A percentile compares a stretch with the other conserved stretches of the same genome.
Evolutionary conservation across 768 basidiomycete species (phyloP).

Genomic region (Calocera cornea): DNA sequence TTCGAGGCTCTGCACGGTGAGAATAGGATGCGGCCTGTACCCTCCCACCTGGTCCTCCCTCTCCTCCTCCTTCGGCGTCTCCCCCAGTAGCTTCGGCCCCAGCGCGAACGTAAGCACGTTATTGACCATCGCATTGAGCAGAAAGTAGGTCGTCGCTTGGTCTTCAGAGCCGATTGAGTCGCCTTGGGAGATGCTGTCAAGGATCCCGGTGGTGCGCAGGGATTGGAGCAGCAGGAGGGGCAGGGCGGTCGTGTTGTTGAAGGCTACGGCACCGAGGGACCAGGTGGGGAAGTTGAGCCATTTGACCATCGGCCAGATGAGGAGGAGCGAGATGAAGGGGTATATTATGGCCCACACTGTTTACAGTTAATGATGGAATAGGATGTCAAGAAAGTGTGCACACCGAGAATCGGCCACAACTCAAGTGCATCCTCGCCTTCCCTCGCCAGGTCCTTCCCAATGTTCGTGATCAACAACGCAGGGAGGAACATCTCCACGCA

Average conservation of each 20-base stretch:
- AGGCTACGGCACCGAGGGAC: background rate
- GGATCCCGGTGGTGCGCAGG: constrained; percentile 1
- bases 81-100: background rate
- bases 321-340: background rate
- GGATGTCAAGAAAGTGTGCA: background rate
- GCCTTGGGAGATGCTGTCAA: background rate
- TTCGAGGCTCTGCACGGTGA: background rate
- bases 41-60: background rate
- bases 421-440: background rate
- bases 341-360: background rate
- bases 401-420: background rate
- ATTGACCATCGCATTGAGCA: constrained; percentile 4
- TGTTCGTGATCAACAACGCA: background rate
- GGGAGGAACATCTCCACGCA: constrained; percentile 6
- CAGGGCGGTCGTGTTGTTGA: constrained; percentile 7
- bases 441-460: background rate
- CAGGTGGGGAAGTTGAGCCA: background rate
- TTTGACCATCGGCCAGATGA: background rate
- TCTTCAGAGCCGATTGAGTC: background rate
- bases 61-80: background rate
- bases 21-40: too few relatives aligned
- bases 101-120: background rate
- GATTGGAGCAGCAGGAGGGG: constrained; percentile 1
- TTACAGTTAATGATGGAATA: background rate
- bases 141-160: constrained; percentile 1